Evolutionary conservation across 192 early-diverging fungal genomes (phyloP).

Genomic region (Diversispora epigaea): DNA sequence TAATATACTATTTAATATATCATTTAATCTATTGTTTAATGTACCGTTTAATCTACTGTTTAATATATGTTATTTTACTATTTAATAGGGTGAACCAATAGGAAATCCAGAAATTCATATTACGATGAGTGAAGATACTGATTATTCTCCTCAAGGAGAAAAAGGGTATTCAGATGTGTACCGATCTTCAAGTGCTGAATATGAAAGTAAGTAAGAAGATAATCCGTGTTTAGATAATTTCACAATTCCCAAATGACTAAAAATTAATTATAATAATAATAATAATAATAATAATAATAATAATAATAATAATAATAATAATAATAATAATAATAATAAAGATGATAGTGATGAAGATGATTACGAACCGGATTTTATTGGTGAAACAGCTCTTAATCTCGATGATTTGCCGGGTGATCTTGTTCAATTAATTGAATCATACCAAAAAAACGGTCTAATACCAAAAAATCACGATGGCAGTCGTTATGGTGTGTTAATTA

Average conservation of each 20-base stretch:
- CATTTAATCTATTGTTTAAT: too few species aligned
- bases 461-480: neutral
- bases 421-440: neutral
- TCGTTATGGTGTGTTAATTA: neutral
- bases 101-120: too few species aligned
- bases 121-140: too few species aligned
- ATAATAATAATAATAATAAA: neutral
- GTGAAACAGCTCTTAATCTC: slow-evolving; percentile 4
- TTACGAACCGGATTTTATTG: neutral
- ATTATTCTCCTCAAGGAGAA: too few species aligned
- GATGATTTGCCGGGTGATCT: slow-evolving; percentile 4
- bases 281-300: neutral
- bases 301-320: neutral
- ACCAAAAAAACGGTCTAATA: neutral
- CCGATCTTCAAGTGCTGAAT: too few species aligned
- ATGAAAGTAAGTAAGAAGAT: too few species aligned
- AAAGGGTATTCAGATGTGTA: too few species aligned
- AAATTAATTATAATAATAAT: too few species aligned
- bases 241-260: neutral
- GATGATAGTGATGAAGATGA: neutral
- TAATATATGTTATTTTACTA: too few species aligned
- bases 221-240: neutral
- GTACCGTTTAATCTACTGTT: too few species aligned
- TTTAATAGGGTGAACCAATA: too few species aligned
- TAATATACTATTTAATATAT: too few species aligned